Evolutionary conservation across 139 green algal species (phyloP).

Genomic region (Gonium pectorale): DNA sequence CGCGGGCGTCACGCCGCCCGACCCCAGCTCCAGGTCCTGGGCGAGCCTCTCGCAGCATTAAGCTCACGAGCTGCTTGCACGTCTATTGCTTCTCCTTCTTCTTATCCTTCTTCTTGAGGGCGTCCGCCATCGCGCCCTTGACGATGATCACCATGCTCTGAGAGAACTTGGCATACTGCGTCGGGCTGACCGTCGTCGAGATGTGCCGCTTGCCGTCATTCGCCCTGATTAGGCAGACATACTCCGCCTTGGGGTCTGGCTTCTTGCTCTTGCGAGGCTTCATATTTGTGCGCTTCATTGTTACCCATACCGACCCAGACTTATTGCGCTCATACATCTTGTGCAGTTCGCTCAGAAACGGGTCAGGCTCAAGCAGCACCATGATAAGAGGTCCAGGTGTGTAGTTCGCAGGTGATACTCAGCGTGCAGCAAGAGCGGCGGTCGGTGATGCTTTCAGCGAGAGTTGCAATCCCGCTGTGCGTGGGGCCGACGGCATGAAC

Average conservation of each 20-base stretch:
- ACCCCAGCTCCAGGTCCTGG: no score
- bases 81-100: slow-evolving; percentile 43
- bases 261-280: slow-evolving; percentile 59
- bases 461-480: no score
- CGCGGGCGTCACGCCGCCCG: no score
- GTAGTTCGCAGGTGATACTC: no score
- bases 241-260: slow-evolving; percentile 52
- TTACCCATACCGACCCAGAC: slow-evolving; percentile 72
- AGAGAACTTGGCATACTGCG: slow-evolving; percentile 71
- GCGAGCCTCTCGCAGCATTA: no score
- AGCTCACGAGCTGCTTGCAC: no score
- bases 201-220: slow-evolving; percentile 89
- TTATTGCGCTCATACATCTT: slow-evolving; percentile 81
- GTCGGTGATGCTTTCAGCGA: no score
- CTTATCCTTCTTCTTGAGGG: slow-evolving; percentile 71
- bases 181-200: slow-evolving; percentile 65
- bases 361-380: slow-evolving; percentile 78
- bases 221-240: slow-evolving; percentile 80
- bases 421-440: neutral
- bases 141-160: slow-evolving; percentile 77
- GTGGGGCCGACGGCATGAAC: no score
- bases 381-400: no score
- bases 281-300: slow-evolving; percentile 79
- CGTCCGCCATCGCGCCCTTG: slow-evolving; percentile 74
- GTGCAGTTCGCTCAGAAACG: slow-evolving; percentile 83